These are phyloP conservation scores for Fomes fomentarius DNA, from an alignment of 1,284 basidiomycete genomes.

Conservation along the genomic window DNA sequence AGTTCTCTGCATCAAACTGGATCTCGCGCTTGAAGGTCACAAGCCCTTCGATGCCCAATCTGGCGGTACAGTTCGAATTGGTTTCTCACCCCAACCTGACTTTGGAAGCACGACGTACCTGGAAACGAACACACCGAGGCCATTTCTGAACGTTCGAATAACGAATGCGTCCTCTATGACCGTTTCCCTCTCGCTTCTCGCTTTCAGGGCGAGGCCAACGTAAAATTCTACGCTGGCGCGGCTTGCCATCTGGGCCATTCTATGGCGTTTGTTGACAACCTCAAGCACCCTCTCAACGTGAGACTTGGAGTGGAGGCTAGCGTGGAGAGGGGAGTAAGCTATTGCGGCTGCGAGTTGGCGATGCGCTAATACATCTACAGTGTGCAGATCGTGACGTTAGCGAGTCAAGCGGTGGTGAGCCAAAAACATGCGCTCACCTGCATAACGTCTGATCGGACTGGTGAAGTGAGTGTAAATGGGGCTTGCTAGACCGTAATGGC, in stretches of 20 bases:
- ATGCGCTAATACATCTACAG: conserved; percentile 88
- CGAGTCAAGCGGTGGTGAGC: conserved; percentile 8
- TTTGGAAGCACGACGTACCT: conserved; percentile 59
- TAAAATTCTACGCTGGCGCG: conserved; percentile 98
- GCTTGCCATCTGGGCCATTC: conserved; percentile 97
- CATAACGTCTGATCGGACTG: conserved; percentile 91
- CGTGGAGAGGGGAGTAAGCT: conserved; percentile 81
- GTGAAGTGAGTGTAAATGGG: conserved; percentile 99
- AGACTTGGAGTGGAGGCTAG: conserved; percentile 85
- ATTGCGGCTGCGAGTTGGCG: conserved; percentile 94
- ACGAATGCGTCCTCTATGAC: conserved; percentile 92
- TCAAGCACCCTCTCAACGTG: conserved; percentile 89
- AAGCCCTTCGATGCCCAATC: conserved; percentile 92
- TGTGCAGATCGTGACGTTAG: conserved; percentile 16
- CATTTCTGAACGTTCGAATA: conserved; percentile 94
- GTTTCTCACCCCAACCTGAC: conserved; percentile 15
- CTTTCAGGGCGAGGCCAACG: conserved; percentile 90
- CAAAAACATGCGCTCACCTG: conserved; percentile 64
- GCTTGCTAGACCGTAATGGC: conserved; percentile 96
- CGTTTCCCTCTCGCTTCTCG: conserved; percentile 54
- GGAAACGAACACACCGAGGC: conserved; percentile 93
- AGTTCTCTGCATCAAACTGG: conserved; percentile 91
- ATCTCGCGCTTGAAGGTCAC: conserved; percentile 91
- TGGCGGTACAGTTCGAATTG: conserved; percentile 35
- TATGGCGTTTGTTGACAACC: conserved; percentile 90